Percentiles rank a stretch among this genome's conserved stretches.
Conservation (phyloP, 1,284 basidiomycete genomes). For the Naganishia liquefaciens region DNA sequence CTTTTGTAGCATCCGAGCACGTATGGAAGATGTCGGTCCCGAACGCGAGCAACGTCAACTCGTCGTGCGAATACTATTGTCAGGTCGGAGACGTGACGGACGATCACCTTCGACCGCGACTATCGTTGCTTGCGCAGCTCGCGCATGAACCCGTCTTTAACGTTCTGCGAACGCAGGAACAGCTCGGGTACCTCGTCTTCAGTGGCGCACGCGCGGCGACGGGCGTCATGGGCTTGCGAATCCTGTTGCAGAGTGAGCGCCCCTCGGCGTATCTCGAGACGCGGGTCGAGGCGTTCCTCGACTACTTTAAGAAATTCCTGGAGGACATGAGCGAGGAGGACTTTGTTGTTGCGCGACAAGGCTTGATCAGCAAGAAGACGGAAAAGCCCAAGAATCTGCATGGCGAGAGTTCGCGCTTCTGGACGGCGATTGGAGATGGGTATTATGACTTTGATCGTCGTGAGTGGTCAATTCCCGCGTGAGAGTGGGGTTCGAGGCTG, state of each 20-base stretch:
- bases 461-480: constrained; percentile 51
- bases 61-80: constrained; percentile 74
- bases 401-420: constrained; percentile 67
- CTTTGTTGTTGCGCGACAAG: constrained; percentile 66
- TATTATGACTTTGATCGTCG: constrained; percentile 74
- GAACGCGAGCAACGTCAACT: constrained; percentile 86
- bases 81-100: constrained; percentile 64
- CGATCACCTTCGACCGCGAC: constrained; percentile 51
- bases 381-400: constrained; percentile 72
- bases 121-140: constrained; percentile 65
- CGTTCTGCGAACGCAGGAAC: constrained; percentile 90
- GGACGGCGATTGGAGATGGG: constrained; percentile 70
- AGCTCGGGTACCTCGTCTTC: constrained; percentile 87
- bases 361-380: constrained; percentile 67
- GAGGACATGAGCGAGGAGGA: constrained; percentile 63
- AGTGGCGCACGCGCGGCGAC: constrained; percentile 61
- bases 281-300: constrained; percentile 84
- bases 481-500: not conserved
- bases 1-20: constrained; percentile 65
- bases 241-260: constrained; percentile 89
- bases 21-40: constrained; percentile 71
- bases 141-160: constrained; percentile 90
- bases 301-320: constrained; percentile 65
- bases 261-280: constrained; percentile 80
- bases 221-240: constrained; percentile 74